A percentile compares a stretch with the other conserved stretches of the same genome.
These are phyloP conservation scores for Trametes meyenii DNA, from an alignment of 768 basidiomycete species.

Conservation along the genomic window DNA sequence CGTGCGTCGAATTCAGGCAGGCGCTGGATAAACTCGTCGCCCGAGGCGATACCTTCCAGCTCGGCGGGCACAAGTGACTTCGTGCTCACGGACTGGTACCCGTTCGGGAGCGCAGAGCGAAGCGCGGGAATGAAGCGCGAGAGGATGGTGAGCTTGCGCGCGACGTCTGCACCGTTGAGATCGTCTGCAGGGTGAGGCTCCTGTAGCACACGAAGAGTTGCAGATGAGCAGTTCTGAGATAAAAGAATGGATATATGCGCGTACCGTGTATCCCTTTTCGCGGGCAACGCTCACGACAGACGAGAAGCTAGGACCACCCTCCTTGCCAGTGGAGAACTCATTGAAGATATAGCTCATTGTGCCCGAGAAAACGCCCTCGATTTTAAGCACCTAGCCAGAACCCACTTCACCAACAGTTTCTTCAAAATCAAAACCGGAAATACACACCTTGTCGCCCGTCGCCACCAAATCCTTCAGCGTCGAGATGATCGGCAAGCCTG, in stretches of 20 bases:
- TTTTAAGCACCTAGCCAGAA: conserved; percentile 49
- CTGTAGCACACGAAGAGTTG: conserved; percentile 41
- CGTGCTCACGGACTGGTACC: conserved; percentile 81
- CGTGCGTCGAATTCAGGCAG: conserved; percentile 83
- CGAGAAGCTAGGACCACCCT: conserved; percentile 79
- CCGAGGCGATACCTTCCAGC: conserved; percentile 66
- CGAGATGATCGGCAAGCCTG: conserved; percentile 89
- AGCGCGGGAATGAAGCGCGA: conserved; percentile 70
- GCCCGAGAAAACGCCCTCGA: conserved; percentile 97
- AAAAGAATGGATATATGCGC: conserved; percentile 19
- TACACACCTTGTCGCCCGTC: conserved; percentile 85
- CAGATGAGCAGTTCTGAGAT: neutral
- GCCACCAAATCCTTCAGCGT: conserved; percentile 90
- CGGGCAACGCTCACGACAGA: conserved; percentile 87
- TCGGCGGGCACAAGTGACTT: conserved; percentile 82
- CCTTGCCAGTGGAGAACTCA: conserved; percentile 76
- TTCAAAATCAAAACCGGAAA: neutral
- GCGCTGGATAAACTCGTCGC: conserved; percentile 79
- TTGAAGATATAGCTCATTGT: conserved; percentile 99
- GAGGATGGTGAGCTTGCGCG: conserved; percentile 95
- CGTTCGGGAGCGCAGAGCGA: conserved; percentile 62
- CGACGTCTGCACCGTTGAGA: conserved; percentile 95
- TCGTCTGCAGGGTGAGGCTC: conserved; percentile 98
- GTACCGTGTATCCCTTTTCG: conserved; percentile 92
- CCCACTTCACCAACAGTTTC: neutral